phyloP scores from a whole-genome alignment of 2,329 filamentous ascomycete species.

The Lachnellula hyalina region DNA sequence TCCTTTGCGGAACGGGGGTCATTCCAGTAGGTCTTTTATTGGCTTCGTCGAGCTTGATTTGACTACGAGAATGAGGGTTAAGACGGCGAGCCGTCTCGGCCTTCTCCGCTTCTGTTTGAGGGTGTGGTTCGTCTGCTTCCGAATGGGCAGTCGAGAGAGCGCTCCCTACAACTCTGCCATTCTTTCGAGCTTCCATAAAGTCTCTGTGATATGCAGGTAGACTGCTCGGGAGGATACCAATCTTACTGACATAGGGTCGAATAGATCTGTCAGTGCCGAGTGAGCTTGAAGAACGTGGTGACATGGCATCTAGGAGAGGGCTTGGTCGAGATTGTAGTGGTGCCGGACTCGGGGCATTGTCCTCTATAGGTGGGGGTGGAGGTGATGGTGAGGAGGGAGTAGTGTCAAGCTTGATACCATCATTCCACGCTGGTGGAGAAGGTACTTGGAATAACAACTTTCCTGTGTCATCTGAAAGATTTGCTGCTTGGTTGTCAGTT shows the following conservation, averaged over 20 bases:
- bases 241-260: conserved; percentile 59
- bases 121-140: conserved; percentile 30
- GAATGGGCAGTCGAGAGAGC: conserved; percentile 36
- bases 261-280: conserved; percentile 28
- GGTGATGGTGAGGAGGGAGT: conserved; percentile 10
- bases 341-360: conserved; percentile 3
- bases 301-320: conserved; percentile 26
- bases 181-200: conserved; percentile 70
- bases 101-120: conserved; percentile 65
- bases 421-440: conserved; percentile 49
- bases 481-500: conserved; percentile 24
- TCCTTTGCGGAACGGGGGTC: conserved; percentile 63
- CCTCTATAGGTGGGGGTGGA: conserved; percentile 17
- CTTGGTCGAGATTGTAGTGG: conserved; percentile 17
- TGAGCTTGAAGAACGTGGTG: conserved; percentile 30
- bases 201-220: conserved; percentile 86
- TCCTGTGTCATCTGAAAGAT: conserved; percentile 29
- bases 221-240: conserved; percentile 87
- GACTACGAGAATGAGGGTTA: conserved; percentile 76
- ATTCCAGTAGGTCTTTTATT: conserved; percentile 55
- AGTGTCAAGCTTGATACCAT: conserved; percentile 26
- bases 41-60: conserved; percentile 61
- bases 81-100: conserved; percentile 75
- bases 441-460: conserved; percentile 45
- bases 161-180: conserved; percentile 42